A percentile compares a stretch with the other conserved stretches of the same genome.
phyloP scores from a whole-genome alignment of 2,329 filamentous ascomycete species.

The Aspergillus aculeatinus region DNA sequence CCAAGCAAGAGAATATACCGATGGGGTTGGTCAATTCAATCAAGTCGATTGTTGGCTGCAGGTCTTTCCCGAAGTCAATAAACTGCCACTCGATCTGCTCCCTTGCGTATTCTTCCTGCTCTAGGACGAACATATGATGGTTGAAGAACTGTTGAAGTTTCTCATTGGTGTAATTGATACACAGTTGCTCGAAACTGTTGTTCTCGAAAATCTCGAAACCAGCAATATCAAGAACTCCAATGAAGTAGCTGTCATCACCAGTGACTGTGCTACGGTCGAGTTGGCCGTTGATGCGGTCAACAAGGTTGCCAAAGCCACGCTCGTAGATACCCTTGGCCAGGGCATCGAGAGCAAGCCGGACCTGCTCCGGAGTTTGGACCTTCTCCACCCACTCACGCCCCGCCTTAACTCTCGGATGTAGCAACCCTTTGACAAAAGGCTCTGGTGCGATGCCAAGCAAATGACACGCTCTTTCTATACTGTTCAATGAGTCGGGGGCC shows the following conservation, averaged over 20 bases:
- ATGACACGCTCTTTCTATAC: conserved; percentile 75
- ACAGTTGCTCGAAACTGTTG: conserved; percentile 98
- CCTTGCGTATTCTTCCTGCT: conserved; percentile 95
- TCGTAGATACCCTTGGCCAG: conserved; percentile 97
- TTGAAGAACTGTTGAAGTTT: conserved; percentile 99
- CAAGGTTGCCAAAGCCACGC: conserved; percentile 88
- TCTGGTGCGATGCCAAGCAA: conserved; percentile 83
- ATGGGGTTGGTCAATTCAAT: conserved; percentile 97
- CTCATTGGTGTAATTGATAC: conserved; percentile 99
- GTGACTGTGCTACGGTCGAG: conserved; percentile 82
- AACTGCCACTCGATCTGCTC: conserved; percentile 99
- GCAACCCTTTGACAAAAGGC: conserved; percentile 79
- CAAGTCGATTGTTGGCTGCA: conserved; percentile 95
- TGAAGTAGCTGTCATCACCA: conserved; percentile 88
- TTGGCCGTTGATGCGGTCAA: conserved; percentile 85
- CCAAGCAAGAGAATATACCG: conserved; percentile 96
- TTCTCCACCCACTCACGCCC: conserved; percentile 98
- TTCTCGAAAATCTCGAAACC: conserved; percentile 98
- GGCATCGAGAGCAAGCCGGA: conserved; percentile 83
- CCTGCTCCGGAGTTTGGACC: conserved; percentile 95
- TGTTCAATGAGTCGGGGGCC: conserved; percentile 68
- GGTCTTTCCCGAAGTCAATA: conserved; percentile 95
- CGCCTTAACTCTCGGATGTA: conserved; percentile 92
- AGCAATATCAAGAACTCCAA: conserved; percentile 96
- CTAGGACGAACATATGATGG: conserved; percentile 98